Base-by-base conservation (phyloP, 2,329 filamentous ascomycete genomes). In the Lomentospora prolificans region DNA sequence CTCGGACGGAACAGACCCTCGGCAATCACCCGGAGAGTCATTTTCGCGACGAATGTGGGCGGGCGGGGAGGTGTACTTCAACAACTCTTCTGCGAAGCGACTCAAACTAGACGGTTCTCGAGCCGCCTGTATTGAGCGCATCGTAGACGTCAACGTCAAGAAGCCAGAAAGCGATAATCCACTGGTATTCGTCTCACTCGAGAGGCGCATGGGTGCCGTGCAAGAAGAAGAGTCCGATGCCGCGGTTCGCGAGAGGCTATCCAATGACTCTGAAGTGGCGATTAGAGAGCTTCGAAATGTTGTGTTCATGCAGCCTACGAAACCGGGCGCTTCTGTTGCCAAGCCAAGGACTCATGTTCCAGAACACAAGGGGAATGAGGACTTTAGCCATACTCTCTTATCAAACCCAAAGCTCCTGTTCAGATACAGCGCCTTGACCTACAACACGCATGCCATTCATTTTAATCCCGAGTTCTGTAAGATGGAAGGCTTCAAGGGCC, bases 381-480 rank as follows among this genome's bases (percentile, higher is more conserved):
- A 27, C 12, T 51, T 51, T 9, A 51, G 48, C 48, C 48, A 51
- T 51, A 31, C 48, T 7, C 17, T 51, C 9, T 9, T 28, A 12
- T n/a, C 48, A 8, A 51, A 27, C 12, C 8, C 24, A 14, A 27
- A 31, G 24, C 17, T 51, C 17, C 24, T 51, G 14, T 51, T 51
- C 19, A 10, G 48, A 12, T 51, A 5, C 17, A 51, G 48, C 22
- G 48, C 48, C 12, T 22, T 51, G 10, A 51, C 48, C 10, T 51
- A 51, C 48, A 51, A 51, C 48, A 51, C 24, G 14, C 48, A 51
- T 31, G 48, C 48, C 22, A 51, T 51, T 3, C 48, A 51, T 17
- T 22, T 51, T 6, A 22, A 51, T 19, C 48, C 44, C 19, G 48
- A 51, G 12, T 51, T 51, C 22, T 51, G 48, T 17, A 27, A 19